Percentiles rank a stretch among this genome's conserved stretches.
Evolutionary conservation across 371 early-diverging fungal species (phyloP).

Genomic region (Cokeromyces recurvatus): DNA sequence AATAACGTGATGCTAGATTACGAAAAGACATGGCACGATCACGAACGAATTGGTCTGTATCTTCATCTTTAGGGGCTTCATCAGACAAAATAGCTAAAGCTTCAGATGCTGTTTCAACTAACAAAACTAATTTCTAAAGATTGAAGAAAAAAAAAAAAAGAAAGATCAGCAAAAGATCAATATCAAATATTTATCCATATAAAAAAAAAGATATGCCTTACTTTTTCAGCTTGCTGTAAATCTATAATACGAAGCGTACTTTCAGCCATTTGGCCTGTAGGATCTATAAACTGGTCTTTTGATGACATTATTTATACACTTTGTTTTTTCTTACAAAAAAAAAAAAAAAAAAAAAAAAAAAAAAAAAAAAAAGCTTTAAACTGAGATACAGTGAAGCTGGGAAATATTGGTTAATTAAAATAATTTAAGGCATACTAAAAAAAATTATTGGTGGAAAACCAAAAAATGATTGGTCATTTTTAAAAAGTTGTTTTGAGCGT

Average conservation of each 20-base stretch:
- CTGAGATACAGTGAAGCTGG: too few species aligned
- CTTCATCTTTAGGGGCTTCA: slow-evolving; percentile 23
- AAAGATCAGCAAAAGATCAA: neutral
- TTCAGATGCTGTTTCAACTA: slow-evolving; percentile 41
- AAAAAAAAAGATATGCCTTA: slow-evolving; percentile 6
- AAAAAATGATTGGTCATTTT: too few species aligned
- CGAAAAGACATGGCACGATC: slow-evolving; percentile 25
- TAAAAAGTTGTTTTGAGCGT: too few species aligned
- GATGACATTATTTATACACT: slow-evolving; percentile 6
- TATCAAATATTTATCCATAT: neutral
- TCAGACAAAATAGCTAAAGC: slow-evolving; percentile 32
- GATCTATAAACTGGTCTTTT: slow-evolving; percentile 11
- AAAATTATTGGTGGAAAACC: too few species aligned
- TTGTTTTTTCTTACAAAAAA: too few species aligned
- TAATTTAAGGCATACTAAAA: too few species aligned
- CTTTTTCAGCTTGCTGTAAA: slow-evolving; percentile 39
- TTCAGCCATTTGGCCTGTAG: slow-evolving; percentile 26
- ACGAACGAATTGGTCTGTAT: slow-evolving; percentile 23
- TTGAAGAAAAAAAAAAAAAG: neutral
- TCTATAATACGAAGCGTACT: slow-evolving; percentile 39
- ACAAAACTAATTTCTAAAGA: slow-evolving; percentile 34
- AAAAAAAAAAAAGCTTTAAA: too few species aligned
- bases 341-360: too few species aligned
- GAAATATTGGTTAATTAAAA: too few species aligned
- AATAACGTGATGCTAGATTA: slow-evolving; percentile 31